A percentile compares a stretch with the other conserved stretches of the same genome.
Conservation (phyloP, 805 yeast species). For the Clavispora santaluciae region DNA sequence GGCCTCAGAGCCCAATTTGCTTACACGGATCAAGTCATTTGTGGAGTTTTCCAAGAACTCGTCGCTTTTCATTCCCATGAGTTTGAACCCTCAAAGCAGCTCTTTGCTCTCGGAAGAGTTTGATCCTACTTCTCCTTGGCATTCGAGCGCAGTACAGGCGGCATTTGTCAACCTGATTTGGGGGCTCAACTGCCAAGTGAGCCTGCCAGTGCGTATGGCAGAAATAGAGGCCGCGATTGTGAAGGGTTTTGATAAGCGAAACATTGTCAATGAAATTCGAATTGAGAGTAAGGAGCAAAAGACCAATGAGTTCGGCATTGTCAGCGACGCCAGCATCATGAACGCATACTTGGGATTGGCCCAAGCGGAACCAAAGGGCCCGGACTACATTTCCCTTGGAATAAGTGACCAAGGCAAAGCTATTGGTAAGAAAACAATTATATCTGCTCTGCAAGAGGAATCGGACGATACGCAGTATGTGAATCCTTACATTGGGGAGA, state of each 20-base stretch:
- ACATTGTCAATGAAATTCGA: slow-evolving; percentile 40
- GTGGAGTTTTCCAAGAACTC: slow-evolving; percentile 44
- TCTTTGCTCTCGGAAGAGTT: slow-evolving; percentile 3
- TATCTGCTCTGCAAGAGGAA: neutral
- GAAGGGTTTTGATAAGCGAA: slow-evolving; percentile 39
- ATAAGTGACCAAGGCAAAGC: neutral
- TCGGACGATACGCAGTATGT: slow-evolving; percentile 1
- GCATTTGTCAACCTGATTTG: slow-evolving; percentile 34
- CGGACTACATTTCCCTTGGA: neutral
- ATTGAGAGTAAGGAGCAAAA: slow-evolving; percentile 4
- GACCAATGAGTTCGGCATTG: slow-evolving; percentile 6
- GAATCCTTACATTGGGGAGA: slow-evolving; percentile 16
- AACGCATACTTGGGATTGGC: slow-evolving; percentile 11
- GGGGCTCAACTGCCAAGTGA: slow-evolving; percentile 42
- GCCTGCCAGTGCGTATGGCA: slow-evolving; percentile 33
- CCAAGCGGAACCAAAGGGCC: neutral
- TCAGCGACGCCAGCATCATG: slow-evolving; percentile 13
- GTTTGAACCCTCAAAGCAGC: slow-evolving; percentile 11
- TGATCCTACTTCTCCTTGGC: slow-evolving; percentile 38
- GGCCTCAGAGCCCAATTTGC: slow-evolving; percentile 15
- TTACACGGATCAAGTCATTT: slow-evolving; percentile 41
- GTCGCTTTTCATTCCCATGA: slow-evolving; percentile 55
- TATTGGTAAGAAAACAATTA: neutral
- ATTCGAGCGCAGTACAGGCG: slow-evolving; percentile 24
- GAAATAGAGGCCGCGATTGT: slow-evolving; percentile 41